Base-by-base conservation (phyloP, 768 basidiomycete species). In the Boletus vinaceobasis region DNA sequence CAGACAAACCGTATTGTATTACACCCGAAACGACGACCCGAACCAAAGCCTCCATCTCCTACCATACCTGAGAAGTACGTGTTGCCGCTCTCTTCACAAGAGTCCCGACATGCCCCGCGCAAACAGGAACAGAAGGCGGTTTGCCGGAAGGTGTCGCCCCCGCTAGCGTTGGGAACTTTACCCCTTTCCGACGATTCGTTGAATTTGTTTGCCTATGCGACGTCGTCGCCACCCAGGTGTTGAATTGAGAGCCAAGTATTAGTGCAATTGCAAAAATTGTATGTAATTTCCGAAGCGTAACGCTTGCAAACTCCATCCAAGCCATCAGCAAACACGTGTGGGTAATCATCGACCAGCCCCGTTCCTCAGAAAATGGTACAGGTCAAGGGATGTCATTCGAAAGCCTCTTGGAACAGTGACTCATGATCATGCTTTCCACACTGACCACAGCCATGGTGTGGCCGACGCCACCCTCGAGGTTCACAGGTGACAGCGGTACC, bases 161-260 rank as follows among this genome's bases (percentile, higher is more conserved):
- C 45, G 9, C 45, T 36, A 19, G 42, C 33, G 3, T 31, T 51
- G n/a, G 27, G 43, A 46, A 43, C 47, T 56, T 44, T 68, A 46
- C 51, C 62, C 15, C 50, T 60, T 40, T 83, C 81, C 11, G 80
- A 82, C 47, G 81, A 83, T 58, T 73, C 74, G 6, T 64, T 83
- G 58, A 71, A 83, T 66, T 65, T 82, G 52, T 81, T 82, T 63
- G 72, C 76, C 19, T 72, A 64, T 56, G 52, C 61, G 29, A 65
- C 61, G 40, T 71, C 71, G 17, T 73, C 74, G 0, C 66, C 71
- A 2, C 26, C 45, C 9, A 62, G 60, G 43, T 55, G 19, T 53
- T 71, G 45, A 64, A 52, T 50, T 9, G 35, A 48, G 43, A 26
- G 17, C 14, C 17, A 15, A 40, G 15, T 21, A 26, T 42, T 43